Evolutionary conservation across 2,329 filamentous ascomycete genomes (phyloP), one percentile per base, ranked within the genome.

Genomic region (Annulohypoxylon truncatum): DNA sequence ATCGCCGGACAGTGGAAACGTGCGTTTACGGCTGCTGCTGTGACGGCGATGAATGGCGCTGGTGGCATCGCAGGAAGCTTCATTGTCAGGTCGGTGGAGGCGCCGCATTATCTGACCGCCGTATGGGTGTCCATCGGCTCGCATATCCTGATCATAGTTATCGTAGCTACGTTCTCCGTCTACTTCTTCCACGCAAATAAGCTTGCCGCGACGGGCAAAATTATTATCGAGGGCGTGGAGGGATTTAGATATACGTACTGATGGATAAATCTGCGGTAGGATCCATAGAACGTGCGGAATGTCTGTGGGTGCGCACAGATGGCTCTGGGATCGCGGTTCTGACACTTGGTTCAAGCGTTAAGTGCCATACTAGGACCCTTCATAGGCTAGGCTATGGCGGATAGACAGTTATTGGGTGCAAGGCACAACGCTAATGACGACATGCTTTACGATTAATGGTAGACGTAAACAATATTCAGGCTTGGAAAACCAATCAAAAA

Each of bases 111-210:
- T 75, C 75, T 82, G 61, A 91, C 89, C 1, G 89, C 89, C 1
- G 84, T 91, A 12, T 91, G 88, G 88, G 83, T 90, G 12, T 89
- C 86, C 10, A 89, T 91, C 61, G 88, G 85, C n/a, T 87, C 84
- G 2, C 86, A 89, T 70, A 78, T 87, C n/a, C 68, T 88, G 59
- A 87, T 89, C 63, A 84, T 90, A 61, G 79, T 64, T 1, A 79
- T 88, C 26, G 82, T 90, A 12, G 80, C 72, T 0, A 62, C 80
- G 3, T 87, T 89, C 66, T 83, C 84, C 0, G 33, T 81, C 1
- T 84, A 85, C 66, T 90, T 90, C 71, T 84, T 82, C 69, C 71
- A 76, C 28, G 79, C 81, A 9, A 90, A 90, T 72, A 76, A 76
- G 59, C 74, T 77, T 59, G 85, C 87, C 72, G 77, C 72, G 8